phyloP scores from a whole-genome alignment of 257 asterid species.

The Verbascum thapsus region DNA sequence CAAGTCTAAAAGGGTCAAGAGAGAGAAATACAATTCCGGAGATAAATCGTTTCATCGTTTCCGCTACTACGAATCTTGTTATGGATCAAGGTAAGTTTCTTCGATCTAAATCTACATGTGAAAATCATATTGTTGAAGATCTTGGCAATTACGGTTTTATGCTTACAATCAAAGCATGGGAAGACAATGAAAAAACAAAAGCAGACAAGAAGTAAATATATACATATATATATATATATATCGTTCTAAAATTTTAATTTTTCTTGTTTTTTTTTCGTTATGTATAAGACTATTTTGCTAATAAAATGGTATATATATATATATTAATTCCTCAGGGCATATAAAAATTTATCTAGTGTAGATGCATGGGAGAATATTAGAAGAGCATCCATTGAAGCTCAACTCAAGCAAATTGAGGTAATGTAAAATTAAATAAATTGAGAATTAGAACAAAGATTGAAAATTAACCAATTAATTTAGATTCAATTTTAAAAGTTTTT shows the following conservation, averaged over 20 bases:
- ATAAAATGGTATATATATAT: neutral
- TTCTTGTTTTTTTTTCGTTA: neutral
- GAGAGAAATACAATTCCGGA: no score
- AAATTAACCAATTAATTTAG: no score
- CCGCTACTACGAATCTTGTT: no score
- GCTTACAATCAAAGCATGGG: conserved; percentile 60
- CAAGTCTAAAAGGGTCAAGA: no score
- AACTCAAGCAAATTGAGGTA: conserved; percentile 45
- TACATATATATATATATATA: neutral
- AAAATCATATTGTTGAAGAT: no score
- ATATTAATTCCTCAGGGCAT: conserved; percentile 24
- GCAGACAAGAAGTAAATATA: conserved; percentile 39
- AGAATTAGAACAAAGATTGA: no score
- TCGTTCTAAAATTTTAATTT: neutral
- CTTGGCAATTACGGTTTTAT: no score
- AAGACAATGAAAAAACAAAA: conserved; percentile 48
- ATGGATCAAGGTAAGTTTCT: no score
- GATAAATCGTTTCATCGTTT: no score
- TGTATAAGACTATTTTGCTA: neutral
- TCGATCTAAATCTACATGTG: no score
- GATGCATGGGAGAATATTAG: conserved; percentile 43
- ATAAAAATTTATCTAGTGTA: conserved; percentile 37
- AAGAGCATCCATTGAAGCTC: conserved; percentile 40
- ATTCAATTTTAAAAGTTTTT: no score
- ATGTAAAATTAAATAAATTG: neutral